phyloP scores from a whole-genome alignment of 352 stramenopile species.

The Pythium rishiriense region DNA sequence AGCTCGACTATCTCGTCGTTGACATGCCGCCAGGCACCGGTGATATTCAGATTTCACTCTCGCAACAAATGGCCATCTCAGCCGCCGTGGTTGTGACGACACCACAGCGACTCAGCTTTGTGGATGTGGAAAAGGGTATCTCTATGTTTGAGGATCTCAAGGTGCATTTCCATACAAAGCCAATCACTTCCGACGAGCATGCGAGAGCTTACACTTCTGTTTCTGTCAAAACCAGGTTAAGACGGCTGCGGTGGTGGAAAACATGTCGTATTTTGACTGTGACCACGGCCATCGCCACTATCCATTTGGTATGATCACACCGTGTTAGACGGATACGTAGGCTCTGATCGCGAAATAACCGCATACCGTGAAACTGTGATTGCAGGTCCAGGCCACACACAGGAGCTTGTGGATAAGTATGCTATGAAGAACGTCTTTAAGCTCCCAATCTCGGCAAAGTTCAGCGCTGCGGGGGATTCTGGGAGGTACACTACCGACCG shows the following conservation, averaged over 20 bases:
- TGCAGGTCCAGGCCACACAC: slow-evolving; percentile 66
- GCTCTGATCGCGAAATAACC: no score
- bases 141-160: slow-evolving; percentile 98
- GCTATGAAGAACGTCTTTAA: slow-evolving; percentile 86
- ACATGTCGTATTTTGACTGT: slow-evolving; percentile 98
- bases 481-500: slow-evolving; percentile 44
- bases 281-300: slow-evolving; percentile 84
- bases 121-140: slow-evolving; percentile 99
- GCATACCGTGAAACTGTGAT: not conserved
- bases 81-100: slow-evolving; percentile 99
- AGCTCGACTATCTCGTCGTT: slow-evolving; percentile 98
- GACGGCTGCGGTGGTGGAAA: slow-evolving; percentile 97
- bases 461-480: slow-evolving; percentile 71
- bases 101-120: slow-evolving; percentile 96
- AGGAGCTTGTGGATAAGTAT: slow-evolving; percentile 79
- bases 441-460: slow-evolving; percentile 75
- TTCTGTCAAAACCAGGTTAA: slow-evolving; percentile 70
- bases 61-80: slow-evolving; percentile 97
- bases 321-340: no score
- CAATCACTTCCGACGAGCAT: not conserved
- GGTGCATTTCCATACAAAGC: slow-evolving; percentile 23
- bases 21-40: slow-evolving; percentile 99
- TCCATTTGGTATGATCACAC: slow-evolving; percentile 61
- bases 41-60: slow-evolving; percentile 99
- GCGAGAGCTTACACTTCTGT: not conserved